phyloP scores from a whole-genome alignment of 2,329 filamentous ascomycete species.

The Tolypocladium tropicale region DNA sequence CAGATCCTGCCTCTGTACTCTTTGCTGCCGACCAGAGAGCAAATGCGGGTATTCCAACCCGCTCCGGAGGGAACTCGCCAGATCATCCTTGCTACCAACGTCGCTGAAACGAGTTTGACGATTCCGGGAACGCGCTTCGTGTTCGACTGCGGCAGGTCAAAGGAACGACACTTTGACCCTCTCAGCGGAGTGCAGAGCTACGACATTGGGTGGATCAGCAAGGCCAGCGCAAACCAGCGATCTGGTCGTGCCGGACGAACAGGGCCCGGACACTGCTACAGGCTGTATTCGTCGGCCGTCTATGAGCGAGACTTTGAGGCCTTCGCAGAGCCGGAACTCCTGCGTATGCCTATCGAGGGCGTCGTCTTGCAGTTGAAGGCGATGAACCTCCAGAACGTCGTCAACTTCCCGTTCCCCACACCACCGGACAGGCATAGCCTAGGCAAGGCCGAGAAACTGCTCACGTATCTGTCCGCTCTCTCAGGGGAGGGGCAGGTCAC shows the following conservation, averaged over 20 bases:
- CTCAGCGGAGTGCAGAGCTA: conserved; percentile 90
- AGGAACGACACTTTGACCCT: conserved; percentile 84
- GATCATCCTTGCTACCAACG: conserved; percentile 88
- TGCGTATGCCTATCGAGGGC: conserved; percentile 85
- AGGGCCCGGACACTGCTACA: conserved; percentile 90
- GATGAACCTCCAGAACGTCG: conserved; percentile 82
- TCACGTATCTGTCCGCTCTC: conserved; percentile 78
- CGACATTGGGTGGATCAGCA: conserved; percentile 93
- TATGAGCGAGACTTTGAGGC: conserved; percentile 83
- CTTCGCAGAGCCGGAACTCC: conserved; percentile 79
- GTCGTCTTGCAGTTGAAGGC: conserved; percentile 89
- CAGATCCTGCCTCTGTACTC: conserved; percentile 93
- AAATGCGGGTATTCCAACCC: conserved; percentile 80
- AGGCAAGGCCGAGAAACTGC: conserved; percentile 72
- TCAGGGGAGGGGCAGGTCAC: conserved; percentile 65
- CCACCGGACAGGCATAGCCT: conserved; percentile 70
- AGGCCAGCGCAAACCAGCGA: conserved; percentile 86
- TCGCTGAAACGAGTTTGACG: conserved; percentile 93
- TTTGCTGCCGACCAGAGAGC: conserved; percentile 79
- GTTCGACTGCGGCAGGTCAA: conserved; percentile 86
- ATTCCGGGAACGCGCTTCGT: conserved; percentile 94
- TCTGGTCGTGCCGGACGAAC: conserved; percentile 92
- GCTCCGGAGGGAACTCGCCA: conserved; percentile 74
- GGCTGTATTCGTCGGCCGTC: conserved; percentile 87
- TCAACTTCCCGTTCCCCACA: conserved; percentile 94